Evolutionary conservation across 768 basidiomycete species (phyloP).

Genomic region (Collybia mongolica): DNA sequence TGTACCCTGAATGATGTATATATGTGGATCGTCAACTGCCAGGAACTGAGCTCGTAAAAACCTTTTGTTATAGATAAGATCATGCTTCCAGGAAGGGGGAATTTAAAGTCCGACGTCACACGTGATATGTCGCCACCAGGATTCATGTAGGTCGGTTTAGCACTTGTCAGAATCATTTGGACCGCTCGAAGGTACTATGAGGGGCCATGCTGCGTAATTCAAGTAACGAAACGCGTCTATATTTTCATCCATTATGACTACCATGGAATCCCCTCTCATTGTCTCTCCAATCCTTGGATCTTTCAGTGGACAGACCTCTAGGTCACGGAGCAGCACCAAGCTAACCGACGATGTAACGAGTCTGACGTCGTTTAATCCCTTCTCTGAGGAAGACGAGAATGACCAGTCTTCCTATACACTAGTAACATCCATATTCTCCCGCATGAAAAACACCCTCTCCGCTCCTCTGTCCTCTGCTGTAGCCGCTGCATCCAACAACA

Average conservation of each 20-base stretch:
- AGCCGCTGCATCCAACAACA: conserved; percentile 35
- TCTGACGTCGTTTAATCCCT: conserved; percentile 87
- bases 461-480: conserved; percentile 59
- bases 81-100: too few species aligned
- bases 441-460: conserved; percentile 78
- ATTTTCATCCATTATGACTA: conserved; percentile 11
- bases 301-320: conserved; percentile 43
- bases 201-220: conserved; percentile 1
- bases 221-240: background rate
- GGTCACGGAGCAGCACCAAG: conserved; percentile 64
- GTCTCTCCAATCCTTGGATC: conserved; percentile 33
- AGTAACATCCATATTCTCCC: conserved; percentile 76
- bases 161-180: conserved; percentile 2
- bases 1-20: too few species aligned
- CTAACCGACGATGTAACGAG: conserved; percentile 61
- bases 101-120: too few species aligned
- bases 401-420: conserved; percentile 86
- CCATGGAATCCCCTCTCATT: conserved; percentile 26
- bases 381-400: conserved; percentile 90
- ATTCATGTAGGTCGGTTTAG: background rate
- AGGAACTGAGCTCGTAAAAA: too few species aligned
- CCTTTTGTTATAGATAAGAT: too few species aligned
- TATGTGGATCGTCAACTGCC: too few species aligned
- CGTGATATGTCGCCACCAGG: too few species aligned
- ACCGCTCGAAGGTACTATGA: background rate